Base-by-base conservation (phyloP, 805 yeast genomes). In the Sugiyamaella floridensis region DNA sequence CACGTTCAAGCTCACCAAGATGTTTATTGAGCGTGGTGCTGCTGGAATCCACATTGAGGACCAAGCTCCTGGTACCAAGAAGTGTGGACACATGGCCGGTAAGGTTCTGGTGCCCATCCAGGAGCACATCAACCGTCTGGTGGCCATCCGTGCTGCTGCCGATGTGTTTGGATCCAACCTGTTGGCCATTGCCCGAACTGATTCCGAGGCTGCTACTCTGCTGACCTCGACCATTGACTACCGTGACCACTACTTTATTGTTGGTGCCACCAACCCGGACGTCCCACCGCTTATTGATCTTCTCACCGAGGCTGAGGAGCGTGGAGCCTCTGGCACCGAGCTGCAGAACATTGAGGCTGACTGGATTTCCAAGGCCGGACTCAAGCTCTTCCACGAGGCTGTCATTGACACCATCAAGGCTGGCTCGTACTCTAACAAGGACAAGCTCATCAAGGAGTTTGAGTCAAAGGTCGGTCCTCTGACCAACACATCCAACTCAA, bases 21-120 rank as follows among this genome's bases (percentile, higher is more conserved):
- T 92, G 82, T 92, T 92, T 68, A 87, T 92, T 63, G 98, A 92
- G 76, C 83, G 95, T 65, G 98, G 98, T 71, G 99, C 98, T 53
- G 97, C 98, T 55, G 98, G 98, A 67, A 89, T 92, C 65, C 99
- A 92, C 71, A 89, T 92, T 69, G 99, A 92, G 76, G 98, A 92
- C 73, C 98, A 92, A 78, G 97, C 97, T 51, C 96, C 98, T 51
- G 97, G 97, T 64, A 92, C 97, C 64, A 92, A 92, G 73, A 92
- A 92, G 76, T 92, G 98, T 76, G 98, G 98, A 56, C 98, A 92
- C 74, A 92, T 92, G 98, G 97, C 96, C 60, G 98, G 98, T 64
- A 89, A 93, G 73, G 97, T 93, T 50, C 81, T 92, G 62, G 97
- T 92, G 58, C 98, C 98, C 58, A 93, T 89, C 55, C 97, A 89